Evolutionary conservation across 306 rosid genomes (phyloP).

Genomic region (Malus sylvestris): DNA sequence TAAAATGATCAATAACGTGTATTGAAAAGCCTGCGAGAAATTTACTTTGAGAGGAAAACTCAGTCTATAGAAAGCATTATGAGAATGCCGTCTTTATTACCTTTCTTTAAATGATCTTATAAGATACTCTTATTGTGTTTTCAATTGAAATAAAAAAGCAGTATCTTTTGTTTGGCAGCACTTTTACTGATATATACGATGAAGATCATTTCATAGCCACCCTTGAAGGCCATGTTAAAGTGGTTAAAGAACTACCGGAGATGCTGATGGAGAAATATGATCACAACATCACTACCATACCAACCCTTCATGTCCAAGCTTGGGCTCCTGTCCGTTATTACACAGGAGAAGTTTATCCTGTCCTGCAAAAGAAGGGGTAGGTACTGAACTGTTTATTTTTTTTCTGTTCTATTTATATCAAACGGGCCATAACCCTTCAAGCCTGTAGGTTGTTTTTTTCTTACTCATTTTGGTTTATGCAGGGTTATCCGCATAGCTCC

Average conservation of each 20-base stretch:
- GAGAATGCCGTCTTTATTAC: background rate
- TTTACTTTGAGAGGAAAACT: background rate
- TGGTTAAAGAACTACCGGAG: constrained; percentile 77
- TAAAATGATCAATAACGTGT: background rate
- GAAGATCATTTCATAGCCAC: constrained; percentile 82
- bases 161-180: constrained; percentile 30
- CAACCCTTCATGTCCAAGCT: constrained; percentile 69
- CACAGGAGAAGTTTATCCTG: constrained; percentile 69
- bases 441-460: background rate
- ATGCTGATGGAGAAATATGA: constrained; percentile 59
- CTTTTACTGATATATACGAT: constrained; percentile 76
- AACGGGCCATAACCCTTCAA: background rate
- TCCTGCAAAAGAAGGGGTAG: constrained; percentile 76
- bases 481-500: constrained; percentile 87
- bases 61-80: background rate
- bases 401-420: background rate
- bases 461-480: constrained; percentile 20
- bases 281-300: constrained; percentile 55
- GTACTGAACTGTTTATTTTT: constrained; percentile 16
- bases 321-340: constrained; percentile 82
- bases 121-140: background rate
- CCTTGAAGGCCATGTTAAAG: constrained; percentile 82
- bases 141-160: background rate
- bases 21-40: background rate
- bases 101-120: background rate